Base-by-base conservation (phyloP, 78 protist species). In the Protostelium mycophagum region DNA sequence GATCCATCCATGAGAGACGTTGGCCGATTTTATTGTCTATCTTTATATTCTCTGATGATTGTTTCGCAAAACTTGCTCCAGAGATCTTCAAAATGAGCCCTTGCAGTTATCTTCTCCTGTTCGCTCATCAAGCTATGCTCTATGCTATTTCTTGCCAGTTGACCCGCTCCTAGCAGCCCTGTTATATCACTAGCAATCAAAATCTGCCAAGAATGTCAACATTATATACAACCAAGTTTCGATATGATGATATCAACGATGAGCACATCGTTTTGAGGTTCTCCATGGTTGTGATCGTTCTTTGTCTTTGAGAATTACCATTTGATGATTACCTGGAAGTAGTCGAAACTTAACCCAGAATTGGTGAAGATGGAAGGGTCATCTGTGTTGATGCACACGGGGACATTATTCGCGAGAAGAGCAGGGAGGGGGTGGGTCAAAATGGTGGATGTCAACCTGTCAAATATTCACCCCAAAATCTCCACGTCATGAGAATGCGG, bases 291-390 rank as follows among this genome's bases (percentile, higher is more conserved):
- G n/a, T n/a, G n/a, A n/a, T n/a, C n/a, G n/a, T n/a, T n/a, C n/a
- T n/a, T n/a, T n/a, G n/a, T n/a, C n/a, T n/a, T n/a, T n/a, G n/a
- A n/a, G n/a, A 16, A 51, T 16, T 5, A 25, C 31, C 16, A 16
- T 16, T 51, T 16, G 16, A 25, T 16, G 5, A 5, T 51, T 16
- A 51, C 73, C 73, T 51, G 73, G 16, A 51, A 93, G 35, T 88
- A 93, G n/a, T 93, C 95, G 38, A 36, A 90, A 25, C 84, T 34
- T 25, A 90, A 0, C 36, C 95, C 95, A 28, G 34, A 35, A 10
- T 87, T 83, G 28, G 83, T 38, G 37, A 63, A 93, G n/a, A 93
- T 93, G 0, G 95, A 91, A 16, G 95, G 95, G 37, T 93, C 95
- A 34, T 93, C 95, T 0, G 90, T 84, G 1, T 85, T 38, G 38